Evolutionary conservation across 129 eudicot species (phyloP).

Genomic region (Tagetes erecta): DNA sequence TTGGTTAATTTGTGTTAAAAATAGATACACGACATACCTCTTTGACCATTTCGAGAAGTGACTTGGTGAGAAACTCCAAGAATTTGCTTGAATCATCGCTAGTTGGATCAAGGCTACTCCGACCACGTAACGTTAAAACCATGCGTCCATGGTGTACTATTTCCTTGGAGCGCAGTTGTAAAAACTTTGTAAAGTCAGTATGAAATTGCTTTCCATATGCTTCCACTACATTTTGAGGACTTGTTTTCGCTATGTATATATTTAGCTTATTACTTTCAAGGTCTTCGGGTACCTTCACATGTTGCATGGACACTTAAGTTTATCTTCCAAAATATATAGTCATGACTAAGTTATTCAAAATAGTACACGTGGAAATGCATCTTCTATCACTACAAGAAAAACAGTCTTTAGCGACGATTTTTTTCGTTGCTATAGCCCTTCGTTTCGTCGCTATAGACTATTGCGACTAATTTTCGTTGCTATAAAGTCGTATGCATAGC

Average conservation of each 20-base stretch:
- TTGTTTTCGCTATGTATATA: slow-evolving; percentile 5
- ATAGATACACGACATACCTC: not conserved
- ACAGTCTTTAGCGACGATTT: too few species aligned
- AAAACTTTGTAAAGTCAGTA: not conserved
- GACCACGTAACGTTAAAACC: not conserved
- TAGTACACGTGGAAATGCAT: too few species aligned
- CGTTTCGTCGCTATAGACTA: too few species aligned
- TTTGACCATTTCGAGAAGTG: not conserved
- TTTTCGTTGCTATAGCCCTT: too few species aligned
- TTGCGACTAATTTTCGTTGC: too few species aligned
- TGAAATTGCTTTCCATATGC: slow-evolving; percentile 11
- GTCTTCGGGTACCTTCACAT: slow-evolving; percentile 1
- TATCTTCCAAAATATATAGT: not conserved
- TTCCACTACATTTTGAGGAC: not conserved
- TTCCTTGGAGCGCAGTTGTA: not conserved
- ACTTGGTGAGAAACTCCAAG: not conserved
- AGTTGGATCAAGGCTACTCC: slow-evolving; percentile 6
- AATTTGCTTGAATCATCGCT: not conserved
- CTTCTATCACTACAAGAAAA: too few species aligned
- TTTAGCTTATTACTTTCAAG: not conserved
- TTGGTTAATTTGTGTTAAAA: not conserved
- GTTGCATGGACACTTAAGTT: not conserved
- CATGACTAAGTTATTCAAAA: too few species aligned
- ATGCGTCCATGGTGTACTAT: not conserved
- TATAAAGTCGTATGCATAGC: too few species aligned